phyloP scores from a whole-genome alignment of 257 asterid genomes.

The Orobanche coerulescens region DNA sequence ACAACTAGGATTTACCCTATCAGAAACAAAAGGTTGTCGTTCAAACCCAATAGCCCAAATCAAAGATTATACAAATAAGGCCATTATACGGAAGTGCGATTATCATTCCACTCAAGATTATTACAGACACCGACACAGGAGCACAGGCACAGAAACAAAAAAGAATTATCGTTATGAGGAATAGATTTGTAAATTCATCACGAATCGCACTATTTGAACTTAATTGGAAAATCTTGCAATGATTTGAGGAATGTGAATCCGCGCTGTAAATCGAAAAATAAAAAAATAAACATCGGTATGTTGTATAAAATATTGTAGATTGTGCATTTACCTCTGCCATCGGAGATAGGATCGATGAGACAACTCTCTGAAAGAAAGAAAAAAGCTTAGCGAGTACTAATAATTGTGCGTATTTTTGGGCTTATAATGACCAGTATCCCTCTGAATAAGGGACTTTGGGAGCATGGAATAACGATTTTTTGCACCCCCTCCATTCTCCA shows the following conservation, averaged over 20 bases:
- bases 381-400: background rate
- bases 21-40: background rate
- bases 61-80: too few relatives aligned
- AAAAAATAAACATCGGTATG: background rate
- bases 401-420: background rate
- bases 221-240: background rate
- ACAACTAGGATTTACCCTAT: too few relatives aligned
- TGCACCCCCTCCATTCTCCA: too few relatives aligned
- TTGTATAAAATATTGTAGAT: background rate
- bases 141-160: too few relatives aligned
- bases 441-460: too few relatives aligned
- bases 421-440: too few relatives aligned
- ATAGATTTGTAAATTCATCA: background rate
- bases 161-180: too few relatives aligned
- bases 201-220: background rate
- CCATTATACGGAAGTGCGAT: background rate
- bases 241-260: background rate
- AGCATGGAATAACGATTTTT: too few relatives aligned
- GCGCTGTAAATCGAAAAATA: background rate
- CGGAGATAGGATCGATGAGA: slow-evolving; percentile 17
- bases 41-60: background rate
- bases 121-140: too few relatives aligned
- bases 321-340: slow-evolving; percentile 28
- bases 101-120: background rate
- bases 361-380: slow-evolving; percentile 2